Percentiles rank a stretch among this genome's conserved stretches.
Conservation (phyloP, 1,284 basidiomycete species). For the Afroboletus lepidellus region DNA sequence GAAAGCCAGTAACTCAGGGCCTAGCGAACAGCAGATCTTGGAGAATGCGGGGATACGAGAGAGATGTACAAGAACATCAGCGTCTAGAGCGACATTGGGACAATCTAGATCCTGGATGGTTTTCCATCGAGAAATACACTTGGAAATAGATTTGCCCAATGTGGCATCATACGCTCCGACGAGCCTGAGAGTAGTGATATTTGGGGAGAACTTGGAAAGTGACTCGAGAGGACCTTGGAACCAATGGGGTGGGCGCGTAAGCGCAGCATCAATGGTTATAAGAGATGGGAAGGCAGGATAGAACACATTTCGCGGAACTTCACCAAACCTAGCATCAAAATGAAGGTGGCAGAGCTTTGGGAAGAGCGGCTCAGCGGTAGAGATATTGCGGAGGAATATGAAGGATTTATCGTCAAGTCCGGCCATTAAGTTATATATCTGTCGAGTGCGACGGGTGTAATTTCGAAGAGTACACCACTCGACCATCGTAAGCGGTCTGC, state of each 20-base stretch:
- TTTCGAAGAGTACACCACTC: no score
- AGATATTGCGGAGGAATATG: not conserved
- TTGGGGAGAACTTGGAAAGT: not conserved
- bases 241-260: no score
- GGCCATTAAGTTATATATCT: no score
- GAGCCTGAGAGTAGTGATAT: not conserved
- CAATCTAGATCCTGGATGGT: not conserved
- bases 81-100: not conserved
- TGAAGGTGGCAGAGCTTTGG: not conserved
- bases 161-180: not conserved
- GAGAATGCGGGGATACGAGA: not conserved
- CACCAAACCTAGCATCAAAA: no score
- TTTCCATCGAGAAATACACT: not conserved
- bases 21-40: not conserved
- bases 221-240: not conserved
- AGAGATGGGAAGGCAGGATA: not conserved
- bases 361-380: not conserved
- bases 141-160: not conserved
- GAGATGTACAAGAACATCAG: not conserved
- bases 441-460: no score
- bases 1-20: not conserved
- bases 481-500: no score
- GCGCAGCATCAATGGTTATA: not conserved
- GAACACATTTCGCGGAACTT: not conserved
- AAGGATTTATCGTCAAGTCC: not conserved